A percentile compares a stretch with the other conserved stretches of the same genome.
phyloP scores from a whole-genome alignment of 108 stramenopile genomes.

The Seminavis robusta region DNA sequence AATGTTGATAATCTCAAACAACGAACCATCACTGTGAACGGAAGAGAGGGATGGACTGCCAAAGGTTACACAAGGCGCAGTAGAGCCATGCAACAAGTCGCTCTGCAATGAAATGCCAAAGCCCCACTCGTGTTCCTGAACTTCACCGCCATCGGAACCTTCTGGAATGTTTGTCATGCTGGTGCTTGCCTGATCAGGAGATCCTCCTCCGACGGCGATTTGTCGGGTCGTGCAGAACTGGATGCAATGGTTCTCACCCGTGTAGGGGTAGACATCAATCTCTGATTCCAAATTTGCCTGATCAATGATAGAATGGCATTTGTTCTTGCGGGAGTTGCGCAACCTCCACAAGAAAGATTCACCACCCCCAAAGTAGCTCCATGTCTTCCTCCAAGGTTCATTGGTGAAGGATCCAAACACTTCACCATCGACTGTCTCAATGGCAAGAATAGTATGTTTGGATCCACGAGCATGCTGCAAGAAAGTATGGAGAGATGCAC shows the following conservation, averaged over 20 bases:
- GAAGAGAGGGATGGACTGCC: constrained; percentile 48
- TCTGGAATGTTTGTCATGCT: constrained; percentile 10
- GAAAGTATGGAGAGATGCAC: constrained; percentile 64
- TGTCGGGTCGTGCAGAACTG: constrained; percentile 63
- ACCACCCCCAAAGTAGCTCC: constrained; percentile 59
- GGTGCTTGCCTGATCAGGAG: constrained; percentile 3
- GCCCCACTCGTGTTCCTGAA: constrained; percentile 35
- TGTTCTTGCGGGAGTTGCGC: constrained; percentile 26
- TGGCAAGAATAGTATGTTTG: constrained; percentile 55
- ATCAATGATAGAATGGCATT: constrained; percentile 27
- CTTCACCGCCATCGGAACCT: neutral
- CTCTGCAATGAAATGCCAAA: constrained; percentile 66
- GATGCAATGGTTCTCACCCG: constrained; percentile 51
- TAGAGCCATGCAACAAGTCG: constrained; percentile 54
- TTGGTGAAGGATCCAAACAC: constrained; percentile 76
- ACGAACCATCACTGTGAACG: constrained; percentile 35
- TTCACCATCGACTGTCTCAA: constrained; percentile 74
- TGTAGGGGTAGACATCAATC: constrained; percentile 61
- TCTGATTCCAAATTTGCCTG: constrained; percentile 53
- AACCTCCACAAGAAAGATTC: constrained; percentile 70
- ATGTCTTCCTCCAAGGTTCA: constrained; percentile 56
- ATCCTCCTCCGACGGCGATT: constrained; percentile 64
- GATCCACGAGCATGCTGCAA: constrained; percentile 54
- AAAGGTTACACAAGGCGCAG: constrained; percentile 62
- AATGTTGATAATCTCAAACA: constrained; percentile 67